phyloP scores from a whole-genome alignment of 495 filamentous ascomycete genomes.

The Penicillium maclennaniae region DNA sequence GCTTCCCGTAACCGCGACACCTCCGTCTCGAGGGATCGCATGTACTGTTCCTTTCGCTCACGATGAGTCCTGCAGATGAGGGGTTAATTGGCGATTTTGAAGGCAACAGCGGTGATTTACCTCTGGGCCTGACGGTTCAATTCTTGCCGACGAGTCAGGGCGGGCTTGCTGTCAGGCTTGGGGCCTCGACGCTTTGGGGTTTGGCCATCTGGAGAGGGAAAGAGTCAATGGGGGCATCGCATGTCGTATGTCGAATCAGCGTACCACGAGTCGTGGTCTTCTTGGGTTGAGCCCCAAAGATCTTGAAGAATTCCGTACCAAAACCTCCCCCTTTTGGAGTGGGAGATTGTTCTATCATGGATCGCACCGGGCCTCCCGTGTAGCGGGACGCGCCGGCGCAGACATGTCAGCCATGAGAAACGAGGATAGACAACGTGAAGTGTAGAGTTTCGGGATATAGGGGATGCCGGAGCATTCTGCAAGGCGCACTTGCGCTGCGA shows the following conservation, averaged over 20 bases:
- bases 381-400: conserved; percentile 11
- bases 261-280: conserved; percentile 34
- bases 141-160: conserved; percentile 88
- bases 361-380: conserved; percentile 15
- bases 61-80: conserved; percentile 69
- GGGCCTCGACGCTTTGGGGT: conserved; percentile 86
- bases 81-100: not conserved
- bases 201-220: conserved; percentile 62
- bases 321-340: conserved; percentile 25
- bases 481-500: not conserved
- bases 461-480: not conserved
- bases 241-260: not conserved
- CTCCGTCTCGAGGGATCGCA: conserved; percentile 88
- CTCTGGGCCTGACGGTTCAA: conserved; percentile 94
- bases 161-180: conserved; percentile 95
- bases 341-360: conserved; percentile 23
- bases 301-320: conserved; percentile 35
- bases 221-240: not conserved
- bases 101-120: conserved; percentile 39
- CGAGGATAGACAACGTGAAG: not conserved
- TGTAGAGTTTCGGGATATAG: not conserved
- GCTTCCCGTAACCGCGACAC: conserved; percentile 63
- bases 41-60: conserved; percentile 93
- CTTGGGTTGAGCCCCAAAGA: conserved; percentile 31
- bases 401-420: conserved; percentile 4